Conservation (phyloP, 2,329 filamentous ascomycete species). For the Zalaria sp. region DNA sequence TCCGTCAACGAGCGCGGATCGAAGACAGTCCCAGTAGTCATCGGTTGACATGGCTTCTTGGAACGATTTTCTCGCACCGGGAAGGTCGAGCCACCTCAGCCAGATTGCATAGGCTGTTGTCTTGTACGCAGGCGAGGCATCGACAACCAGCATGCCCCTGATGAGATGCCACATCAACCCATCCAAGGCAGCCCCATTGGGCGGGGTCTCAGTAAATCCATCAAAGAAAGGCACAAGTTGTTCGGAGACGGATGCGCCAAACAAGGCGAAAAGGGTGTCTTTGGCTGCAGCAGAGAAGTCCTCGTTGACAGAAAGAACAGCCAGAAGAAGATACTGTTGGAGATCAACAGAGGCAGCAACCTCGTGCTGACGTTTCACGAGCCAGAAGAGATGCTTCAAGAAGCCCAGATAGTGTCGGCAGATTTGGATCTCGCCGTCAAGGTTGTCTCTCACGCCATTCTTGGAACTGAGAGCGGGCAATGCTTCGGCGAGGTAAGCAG, state of each 20-base stretch:
- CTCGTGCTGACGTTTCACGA: too few species aligned
- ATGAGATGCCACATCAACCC: too few species aligned
- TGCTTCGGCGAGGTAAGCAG: not conserved
- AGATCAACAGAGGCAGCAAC: too few species aligned
- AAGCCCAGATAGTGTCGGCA: not conserved
- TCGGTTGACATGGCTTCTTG: constrained; percentile 8
- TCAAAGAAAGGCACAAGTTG: too few species aligned
- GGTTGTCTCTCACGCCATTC: not conserved
- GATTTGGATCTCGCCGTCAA: not conserved
- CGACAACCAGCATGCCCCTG: too few species aligned
- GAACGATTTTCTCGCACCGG: not conserved
- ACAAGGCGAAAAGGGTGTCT: constrained; percentile 4
- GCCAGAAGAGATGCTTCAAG: not conserved
- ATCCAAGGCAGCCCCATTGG: too few species aligned
- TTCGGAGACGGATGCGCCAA: not conserved
- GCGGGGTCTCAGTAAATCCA: too few species aligned
- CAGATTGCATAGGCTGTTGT: constrained; percentile 6
- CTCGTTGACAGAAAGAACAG: not conserved
- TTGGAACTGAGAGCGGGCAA: too few species aligned
- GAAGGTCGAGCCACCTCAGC: constrained; percentile 7
- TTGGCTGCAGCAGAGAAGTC: constrained; percentile 3
- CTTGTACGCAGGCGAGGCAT: not conserved
- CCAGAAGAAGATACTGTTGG: too few species aligned
- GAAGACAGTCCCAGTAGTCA: constrained; percentile 26
- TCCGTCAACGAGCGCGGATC: constrained; percentile 24